These are phyloP conservation scores for Ustilago vetiveriae DNA, from an alignment of 1,284 basidiomycete genomes.

Conservation along the genomic window DNA sequence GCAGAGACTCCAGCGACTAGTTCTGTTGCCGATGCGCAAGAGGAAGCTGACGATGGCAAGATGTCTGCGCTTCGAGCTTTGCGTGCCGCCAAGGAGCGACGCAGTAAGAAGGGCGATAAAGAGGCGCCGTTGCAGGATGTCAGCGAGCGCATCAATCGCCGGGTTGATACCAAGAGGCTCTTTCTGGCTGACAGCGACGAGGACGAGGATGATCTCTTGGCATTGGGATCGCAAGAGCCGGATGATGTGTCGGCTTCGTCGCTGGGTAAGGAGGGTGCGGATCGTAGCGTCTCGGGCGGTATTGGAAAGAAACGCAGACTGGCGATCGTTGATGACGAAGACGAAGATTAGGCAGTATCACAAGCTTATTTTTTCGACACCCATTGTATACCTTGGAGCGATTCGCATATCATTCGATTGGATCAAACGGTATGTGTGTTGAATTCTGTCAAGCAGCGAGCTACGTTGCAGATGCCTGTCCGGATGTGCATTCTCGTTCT, in stretches of 20 bases:
- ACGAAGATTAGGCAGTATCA: no score
- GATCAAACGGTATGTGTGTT: no score
- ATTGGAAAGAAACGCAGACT: slow-evolving; percentile 24
- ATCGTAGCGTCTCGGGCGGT: background rate
- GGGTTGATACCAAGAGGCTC: slow-evolving; percentile 33
- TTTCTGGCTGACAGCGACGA: slow-evolving; percentile 39
- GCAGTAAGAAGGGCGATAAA: slow-evolving; percentile 7
- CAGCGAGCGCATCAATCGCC: slow-evolving; percentile 20
- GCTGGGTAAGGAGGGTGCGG: background rate
- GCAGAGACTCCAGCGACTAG: slow-evolving; percentile 32
- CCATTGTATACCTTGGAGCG: no score
- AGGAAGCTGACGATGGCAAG: slow-evolving; percentile 16
- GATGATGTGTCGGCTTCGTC: background rate
- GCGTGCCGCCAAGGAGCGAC: slow-evolving; percentile 23
- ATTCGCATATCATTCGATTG: no score
- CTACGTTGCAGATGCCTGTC: background rate
- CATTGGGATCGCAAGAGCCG: slow-evolving; percentile 19
- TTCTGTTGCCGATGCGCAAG: slow-evolving; percentile 25
- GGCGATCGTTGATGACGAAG: slow-evolving; percentile 34
- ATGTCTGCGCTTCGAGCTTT: slow-evolving; percentile 23
- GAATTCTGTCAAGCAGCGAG: no score
- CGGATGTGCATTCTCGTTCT: background rate
- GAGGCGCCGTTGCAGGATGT: slow-evolving; percentile 26
- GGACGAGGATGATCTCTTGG: slow-evolving; percentile 24
- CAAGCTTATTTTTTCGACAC: no score